Base-by-base conservation (phyloP, 176 grass and related monocot species). In the Alopecurus myosuroides region DNA sequence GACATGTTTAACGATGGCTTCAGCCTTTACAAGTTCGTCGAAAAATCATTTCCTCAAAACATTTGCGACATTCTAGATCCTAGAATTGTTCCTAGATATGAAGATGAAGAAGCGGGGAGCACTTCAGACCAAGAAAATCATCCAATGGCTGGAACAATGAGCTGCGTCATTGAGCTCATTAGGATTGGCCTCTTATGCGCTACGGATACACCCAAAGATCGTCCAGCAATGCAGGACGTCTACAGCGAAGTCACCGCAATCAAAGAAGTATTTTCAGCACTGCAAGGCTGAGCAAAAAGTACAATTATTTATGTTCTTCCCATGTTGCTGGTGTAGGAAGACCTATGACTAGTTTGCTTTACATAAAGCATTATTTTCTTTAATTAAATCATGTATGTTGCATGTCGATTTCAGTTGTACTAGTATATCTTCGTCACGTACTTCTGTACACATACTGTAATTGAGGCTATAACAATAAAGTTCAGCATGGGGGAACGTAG, bases 171-270 rank as follows among this genome's bases (percentile, higher is more conserved):
- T 29, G 20, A 70, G 22, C 70, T 90, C 29, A 41, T 85, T 79
- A 88, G 77, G 62, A 45, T 89, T 60, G 85, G 88, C 5, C 81
- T 93, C 58, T 56, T 71, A 13, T 93, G 88, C 76, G 74, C 88
- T 18, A 31, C 72, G 5, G 70, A 79, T 52, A 23, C 31, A 50
- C 88, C 87, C 17, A 88, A 79, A 82, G 82, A 93, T 87, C 77
- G 82, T n/a, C 77, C 86, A 44, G 71, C 49, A 36, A 90, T 90
- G 60, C 76, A 63, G 9, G 88, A 93, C 31, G 88, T 83, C 36
- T 81, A 82, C 28, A 64, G 4, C 18, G 85, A 88, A 74, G 53
- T 88, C 31, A 64, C 9, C 44, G 49, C 79, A 55, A 85, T 85
- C 9, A 84, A 61, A 83, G 80, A 92, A 81, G 51, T 28, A 18